Base-by-base conservation (phyloP, 208 protist genomes). In the Wallacemonas rigidus region DNA sequence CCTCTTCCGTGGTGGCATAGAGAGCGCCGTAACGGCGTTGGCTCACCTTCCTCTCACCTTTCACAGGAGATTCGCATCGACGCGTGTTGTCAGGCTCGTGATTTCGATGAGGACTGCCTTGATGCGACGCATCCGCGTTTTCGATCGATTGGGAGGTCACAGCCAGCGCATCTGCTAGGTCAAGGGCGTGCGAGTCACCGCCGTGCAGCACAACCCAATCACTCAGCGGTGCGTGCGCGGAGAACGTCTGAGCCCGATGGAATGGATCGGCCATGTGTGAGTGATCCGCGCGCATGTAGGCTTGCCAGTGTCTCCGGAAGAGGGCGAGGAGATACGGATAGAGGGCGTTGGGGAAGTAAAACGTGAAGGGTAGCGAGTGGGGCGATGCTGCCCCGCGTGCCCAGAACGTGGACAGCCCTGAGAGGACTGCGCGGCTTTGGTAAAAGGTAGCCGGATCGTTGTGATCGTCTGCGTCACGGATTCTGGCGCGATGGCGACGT, bases 111-210 rank as follows among this genome's bases (percentile, higher is more conserved):
- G 26, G 26, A 26, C 26, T 26, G 26, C 26, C 26, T 26, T 26
- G 26, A 26, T 26, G 26, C 26, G 26, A 26, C 26, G 26, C 26
- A 26, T 65, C 41, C 12, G 36, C 43, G 41, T 44, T 5, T n/a
- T 45, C 43, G 1, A 65, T 41, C 5, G 15, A 9, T 41, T 50
- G 60, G 9, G 60, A 65, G 5, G 43, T n/a, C 40, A 65, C 43
- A n/a, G 60, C 60, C 41, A 65, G 60, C 12, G 60, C 60, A n/a
- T 65, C 60, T 8, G 60, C 60, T 3, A 65, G n/a, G 4, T 65
- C 60, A 0, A 45, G 60, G 43, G 7, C n/a, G 3, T 26, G 56
- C 5, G 56, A 38, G 26, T 7, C 4, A 9, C 8, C 7, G 1
- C 43, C 6, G 8, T 15, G 9, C 40, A 65, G 41, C 3, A 62